Percentiles rank a stretch among this genome's conserved stretches.
These are phyloP conservation scores for Cordyceps cateniannulata DNA, from an alignment of 2,329 filamentous ascomycete species.

Conservation along the genomic window DNA sequence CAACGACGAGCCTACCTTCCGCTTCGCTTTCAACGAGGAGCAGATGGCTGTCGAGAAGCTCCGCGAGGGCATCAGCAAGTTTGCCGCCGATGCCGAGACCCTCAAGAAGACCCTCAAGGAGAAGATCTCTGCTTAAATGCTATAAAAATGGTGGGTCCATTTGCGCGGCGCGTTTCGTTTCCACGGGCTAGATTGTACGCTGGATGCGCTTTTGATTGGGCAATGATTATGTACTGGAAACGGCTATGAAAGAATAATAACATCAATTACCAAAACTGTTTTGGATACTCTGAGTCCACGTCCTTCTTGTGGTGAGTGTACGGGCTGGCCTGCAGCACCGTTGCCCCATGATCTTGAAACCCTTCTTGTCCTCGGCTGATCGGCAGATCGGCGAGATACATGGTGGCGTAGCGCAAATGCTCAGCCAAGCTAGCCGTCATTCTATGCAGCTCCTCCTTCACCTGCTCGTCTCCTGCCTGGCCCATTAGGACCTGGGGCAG, in stretches of 20 bases:
- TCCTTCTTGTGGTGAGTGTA: not conserved
- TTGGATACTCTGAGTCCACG: not conserved
- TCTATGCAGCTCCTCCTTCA: not conserved
- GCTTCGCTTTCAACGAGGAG: slow-evolving; percentile 99
- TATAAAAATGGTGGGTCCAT: not conserved
- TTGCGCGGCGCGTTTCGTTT: not conserved
- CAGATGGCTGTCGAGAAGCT: slow-evolving; percentile 99
- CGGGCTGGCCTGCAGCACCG: not conserved
- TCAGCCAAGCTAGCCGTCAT: not conserved
- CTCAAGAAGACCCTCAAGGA: slow-evolving; percentile 86
- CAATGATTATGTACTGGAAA: slow-evolving; percentile 5
- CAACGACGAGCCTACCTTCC: slow-evolving; percentile 82
- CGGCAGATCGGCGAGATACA: not conserved
- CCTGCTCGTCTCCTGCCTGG: not conserved
- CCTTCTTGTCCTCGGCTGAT: not conserved
- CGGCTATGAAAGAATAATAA: slow-evolving; percentile 1
- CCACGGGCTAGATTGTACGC: not conserved
- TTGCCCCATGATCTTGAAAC: not conserved
- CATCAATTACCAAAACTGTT: not conserved
- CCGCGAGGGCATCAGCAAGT: slow-evolving; percentile 98
- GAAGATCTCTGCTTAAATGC: slow-evolving; percentile 59
- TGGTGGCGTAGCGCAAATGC: not conserved
- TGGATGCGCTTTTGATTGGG: not conserved
- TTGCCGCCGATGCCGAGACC: slow-evolving; percentile 89
- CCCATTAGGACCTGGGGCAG: not conserved